Percentiles rank a stretch among this genome's conserved stretches.
Evolutionary conservation across 805 yeast species (phyloP).

Genomic region (Spencermartinsiella europaea): DNA sequence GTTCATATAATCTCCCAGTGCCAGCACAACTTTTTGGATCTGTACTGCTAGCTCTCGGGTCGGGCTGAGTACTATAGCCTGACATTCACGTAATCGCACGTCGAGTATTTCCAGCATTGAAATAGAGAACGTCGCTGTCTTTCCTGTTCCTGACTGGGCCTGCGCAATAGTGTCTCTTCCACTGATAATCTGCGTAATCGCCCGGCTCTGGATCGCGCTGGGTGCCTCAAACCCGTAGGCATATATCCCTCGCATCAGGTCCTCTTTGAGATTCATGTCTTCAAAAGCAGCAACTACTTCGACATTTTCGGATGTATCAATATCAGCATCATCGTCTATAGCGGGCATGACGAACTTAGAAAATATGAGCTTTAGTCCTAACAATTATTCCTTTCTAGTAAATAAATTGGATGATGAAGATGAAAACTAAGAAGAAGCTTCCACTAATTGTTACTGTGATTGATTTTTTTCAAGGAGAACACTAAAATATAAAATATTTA

Average conservation of each 20-base stretch:
- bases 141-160: conserved; percentile 88
- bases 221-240: conserved; percentile 80
- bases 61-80: conserved; percentile 93
- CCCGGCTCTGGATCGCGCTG: conserved; percentile 77
- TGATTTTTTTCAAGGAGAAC: too few species aligned
- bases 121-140: conserved; percentile 84
- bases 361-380: too few species aligned
- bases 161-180: conserved; percentile 76
- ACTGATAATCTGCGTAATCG: conserved; percentile 69
- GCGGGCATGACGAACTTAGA: too few species aligned
- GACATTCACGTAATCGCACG: conserved; percentile 65
- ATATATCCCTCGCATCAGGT: conserved; percentile 50
- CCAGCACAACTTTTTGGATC: conserved; percentile 88
- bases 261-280: conserved; percentile 28
- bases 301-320: conserved; percentile 31
- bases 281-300: conserved; percentile 21
- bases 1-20: conserved; percentile 86
- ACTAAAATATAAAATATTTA: too few species aligned
- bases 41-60: conserved; percentile 97
- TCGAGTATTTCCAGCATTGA: conserved; percentile 59
- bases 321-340: neutral
- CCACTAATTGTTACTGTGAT: neutral
- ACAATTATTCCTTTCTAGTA: too few species aligned
- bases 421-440: neutral
- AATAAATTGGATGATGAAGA: too few species aligned